phyloP scores from a whole-genome alignment of 2,329 filamentous ascomycete genomes.

The Emmonsiellopsis sp. region DNA sequence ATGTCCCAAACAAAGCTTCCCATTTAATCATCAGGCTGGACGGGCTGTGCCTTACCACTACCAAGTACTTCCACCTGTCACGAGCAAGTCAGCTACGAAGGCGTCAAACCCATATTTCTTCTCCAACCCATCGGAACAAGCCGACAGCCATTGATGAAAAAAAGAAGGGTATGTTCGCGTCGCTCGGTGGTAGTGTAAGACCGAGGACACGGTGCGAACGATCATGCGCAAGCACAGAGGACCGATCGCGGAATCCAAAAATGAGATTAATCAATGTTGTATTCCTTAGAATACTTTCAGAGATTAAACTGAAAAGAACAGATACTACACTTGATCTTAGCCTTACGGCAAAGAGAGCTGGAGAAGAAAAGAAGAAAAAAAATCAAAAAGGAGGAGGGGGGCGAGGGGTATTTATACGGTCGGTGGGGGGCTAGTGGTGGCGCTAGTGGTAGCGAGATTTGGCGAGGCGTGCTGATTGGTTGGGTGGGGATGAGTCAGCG shows the following conservation, averaged over 20 bases:
- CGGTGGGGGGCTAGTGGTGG: slow-evolving; percentile 11
- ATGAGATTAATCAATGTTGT: slow-evolving; percentile 74
- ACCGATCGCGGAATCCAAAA: slow-evolving; percentile 49
- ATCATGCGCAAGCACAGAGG: slow-evolving; percentile 67
- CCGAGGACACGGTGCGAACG: slow-evolving; percentile 60
- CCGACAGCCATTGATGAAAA: slow-evolving; percentile 52
- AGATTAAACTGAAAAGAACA: slow-evolving; percentile 97
- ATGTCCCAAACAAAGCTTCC: too few species aligned
- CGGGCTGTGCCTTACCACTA: too few species aligned
- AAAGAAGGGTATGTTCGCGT: slow-evolving; percentile 48
- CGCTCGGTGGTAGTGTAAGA: slow-evolving; percentile 65
- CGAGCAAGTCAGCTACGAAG: too few species aligned
- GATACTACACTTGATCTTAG: slow-evolving; percentile 94
- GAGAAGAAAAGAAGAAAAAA: slow-evolving; percentile 36
- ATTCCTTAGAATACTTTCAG: slow-evolving; percentile 69
- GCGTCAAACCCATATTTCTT: slow-evolving; percentile 39
- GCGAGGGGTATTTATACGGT: slow-evolving; percentile 22
- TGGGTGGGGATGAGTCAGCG: neutral
- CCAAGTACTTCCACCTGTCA: too few species aligned
- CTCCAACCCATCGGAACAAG: slow-evolving; percentile 46
- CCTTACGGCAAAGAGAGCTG: slow-evolving; percentile 48
- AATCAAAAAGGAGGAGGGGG: slow-evolving; percentile 17
- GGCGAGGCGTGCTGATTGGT: slow-evolving; percentile 3
- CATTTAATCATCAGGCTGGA: too few species aligned
- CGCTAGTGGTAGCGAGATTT: slow-evolving; percentile 9